Percentiles rank a stretch among this genome's conserved stretches.
phyloP scores from a whole-genome alignment of 768 basidiomycete genomes.

The Filobasidium floriforme region DNA sequence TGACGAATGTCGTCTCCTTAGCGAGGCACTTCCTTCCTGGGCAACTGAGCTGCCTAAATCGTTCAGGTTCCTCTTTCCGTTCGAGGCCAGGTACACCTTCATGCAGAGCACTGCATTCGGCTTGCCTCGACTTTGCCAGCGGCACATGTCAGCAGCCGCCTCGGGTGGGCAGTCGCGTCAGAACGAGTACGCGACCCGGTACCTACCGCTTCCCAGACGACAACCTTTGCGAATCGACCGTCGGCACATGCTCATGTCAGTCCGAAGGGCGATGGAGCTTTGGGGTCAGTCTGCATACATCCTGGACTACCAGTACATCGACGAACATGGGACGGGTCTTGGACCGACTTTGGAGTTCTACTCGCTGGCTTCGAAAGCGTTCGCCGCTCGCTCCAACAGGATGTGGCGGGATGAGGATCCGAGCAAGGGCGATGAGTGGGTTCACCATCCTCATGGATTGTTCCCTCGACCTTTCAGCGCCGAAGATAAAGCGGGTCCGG shows the following conservation, averaged over 20 bases:
- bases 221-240: constrained; percentile 91
- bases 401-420: constrained; percentile 83
- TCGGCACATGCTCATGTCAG: constrained; percentile 88
- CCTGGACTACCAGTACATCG: constrained; percentile 96
- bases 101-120: constrained; percentile 96
- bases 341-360: constrained; percentile 98
- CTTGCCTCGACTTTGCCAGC: constrained; percentile 64
- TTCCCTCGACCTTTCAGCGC: constrained; percentile 65
- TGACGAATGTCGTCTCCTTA: constrained; percentile 38
- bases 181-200: constrained; percentile 48
- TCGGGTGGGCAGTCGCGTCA: constrained; percentile 71
- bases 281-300: constrained; percentile 91
- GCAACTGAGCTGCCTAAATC: constrained; percentile 88
- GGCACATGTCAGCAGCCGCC: constrained; percentile 73
- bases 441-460: constrained; percentile 73
- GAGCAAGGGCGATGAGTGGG: constrained; percentile 58
- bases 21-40: constrained; percentile 96
- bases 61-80: constrained; percentile 98
- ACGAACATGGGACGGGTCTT: constrained; percentile 94
- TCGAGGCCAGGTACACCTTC: constrained; percentile 94
- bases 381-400: constrained; percentile 76
- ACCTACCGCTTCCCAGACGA: constrained; percentile 83
- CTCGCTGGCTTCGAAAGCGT: constrained; percentile 91
- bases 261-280: constrained; percentile 81
- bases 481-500: background rate